Percentiles rank a stretch among this genome's conserved stretches.
phyloP scores from a whole-genome alignment of 139 green algal species.

The Picochlorum sp. region DNA sequence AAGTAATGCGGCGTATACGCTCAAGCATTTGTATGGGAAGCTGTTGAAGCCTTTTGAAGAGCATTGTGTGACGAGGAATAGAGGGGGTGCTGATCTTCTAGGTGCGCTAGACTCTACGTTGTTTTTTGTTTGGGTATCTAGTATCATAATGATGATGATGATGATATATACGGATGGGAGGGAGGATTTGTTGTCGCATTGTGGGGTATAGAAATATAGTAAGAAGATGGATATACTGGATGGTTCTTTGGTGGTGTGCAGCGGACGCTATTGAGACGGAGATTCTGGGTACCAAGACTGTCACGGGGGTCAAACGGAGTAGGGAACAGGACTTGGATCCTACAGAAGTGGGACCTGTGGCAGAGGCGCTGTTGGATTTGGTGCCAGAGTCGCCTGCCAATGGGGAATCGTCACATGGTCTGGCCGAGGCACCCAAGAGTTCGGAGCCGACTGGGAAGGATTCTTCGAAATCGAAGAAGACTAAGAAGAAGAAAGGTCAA shows the following conservation, averaged over 20 bases:
- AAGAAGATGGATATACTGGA: not conserved
- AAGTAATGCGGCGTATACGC: constrained; percentile 46
- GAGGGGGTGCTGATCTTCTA: constrained; percentile 16
- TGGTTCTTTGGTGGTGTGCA: not conserved
- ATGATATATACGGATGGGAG: not conserved
- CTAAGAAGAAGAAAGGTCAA: no score
- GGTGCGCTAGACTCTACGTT: constrained; percentile 12
- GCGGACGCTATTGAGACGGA: constrained; percentile 20
- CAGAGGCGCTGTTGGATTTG: constrained; percentile 37
- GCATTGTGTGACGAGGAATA: constrained; percentile 18
- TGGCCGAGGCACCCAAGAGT: no score
- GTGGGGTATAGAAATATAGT: not conserved
- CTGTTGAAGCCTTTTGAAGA: constrained; percentile 67
- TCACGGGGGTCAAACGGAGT: not conserved
- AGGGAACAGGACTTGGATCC: constrained; percentile 18
- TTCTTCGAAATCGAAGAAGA: no score
- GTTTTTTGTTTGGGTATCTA: not conserved
- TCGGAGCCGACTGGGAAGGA: no score
- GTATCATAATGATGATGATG: not conserved
- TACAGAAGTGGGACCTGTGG: constrained; percentile 43
- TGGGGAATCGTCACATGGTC: no score
- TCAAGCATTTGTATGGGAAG: constrained; percentile 69
- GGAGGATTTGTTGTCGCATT: not conserved
- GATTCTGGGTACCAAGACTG: not conserved
- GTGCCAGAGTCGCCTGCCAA: not conserved